Conservation (phyloP, 306 rosid species). For the Cucumis cinereus region DNA sequence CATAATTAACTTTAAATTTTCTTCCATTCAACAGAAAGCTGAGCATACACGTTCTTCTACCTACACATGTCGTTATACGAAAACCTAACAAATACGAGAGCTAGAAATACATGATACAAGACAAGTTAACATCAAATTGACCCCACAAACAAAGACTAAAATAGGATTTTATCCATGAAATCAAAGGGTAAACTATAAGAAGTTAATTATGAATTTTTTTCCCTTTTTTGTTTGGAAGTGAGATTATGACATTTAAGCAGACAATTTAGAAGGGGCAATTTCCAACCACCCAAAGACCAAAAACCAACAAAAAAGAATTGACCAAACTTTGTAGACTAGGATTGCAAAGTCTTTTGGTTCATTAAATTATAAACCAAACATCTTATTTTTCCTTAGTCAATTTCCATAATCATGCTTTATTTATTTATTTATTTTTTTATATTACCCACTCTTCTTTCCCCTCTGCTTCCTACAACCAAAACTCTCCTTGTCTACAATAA, state of each 20-base stretch:
- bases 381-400: neutral
- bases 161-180: no score
- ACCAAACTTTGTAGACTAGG: neutral
- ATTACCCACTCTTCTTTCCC: neutral
- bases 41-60: no score
- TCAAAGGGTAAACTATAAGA: neutral
- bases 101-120: no score
- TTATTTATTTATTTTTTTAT: neutral
- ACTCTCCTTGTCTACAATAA: neutral
- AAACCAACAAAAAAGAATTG: neutral
- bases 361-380: neutral
- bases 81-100: no score
- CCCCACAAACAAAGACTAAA: no score
- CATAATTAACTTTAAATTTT: no score
- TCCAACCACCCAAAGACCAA: conserved; percentile 1
- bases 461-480: neutral
- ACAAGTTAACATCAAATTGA: no score
- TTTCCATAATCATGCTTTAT: neutral
- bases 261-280: neutral
- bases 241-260: conserved; percentile 1
- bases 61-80: no score
- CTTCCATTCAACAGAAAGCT: no score
- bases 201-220: neutral
- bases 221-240: neutral
- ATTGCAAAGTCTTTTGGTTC: neutral